Conservation (phyloP, 306 rosid genomes). For the Vigna unguiculata region DNA sequence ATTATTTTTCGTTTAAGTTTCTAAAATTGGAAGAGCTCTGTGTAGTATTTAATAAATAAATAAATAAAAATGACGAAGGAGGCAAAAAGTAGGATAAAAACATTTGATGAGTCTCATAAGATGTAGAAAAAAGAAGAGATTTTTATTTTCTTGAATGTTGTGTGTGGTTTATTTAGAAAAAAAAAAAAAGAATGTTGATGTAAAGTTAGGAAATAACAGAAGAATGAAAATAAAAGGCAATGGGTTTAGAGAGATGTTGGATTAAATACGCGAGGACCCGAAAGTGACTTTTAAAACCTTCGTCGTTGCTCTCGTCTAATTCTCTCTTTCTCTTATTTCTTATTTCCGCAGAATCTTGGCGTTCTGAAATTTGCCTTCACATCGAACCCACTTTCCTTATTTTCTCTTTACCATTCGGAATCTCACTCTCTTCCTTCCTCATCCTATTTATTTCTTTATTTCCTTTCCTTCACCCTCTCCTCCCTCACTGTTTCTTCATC, state of each 20-base stretch:
- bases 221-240: not conserved
- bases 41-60: no score
- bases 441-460: not conserved
- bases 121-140: no score
- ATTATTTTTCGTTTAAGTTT: no score
- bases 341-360: constrained; percentile 61
- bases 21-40: no score
- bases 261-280: constrained; percentile 81
- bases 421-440: not conserved
- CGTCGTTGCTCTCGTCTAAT: constrained; percentile 42
- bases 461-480: not conserved
- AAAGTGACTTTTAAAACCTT: constrained; percentile 52
- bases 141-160: no score
- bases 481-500: constrained; percentile 6
- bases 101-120: no score
- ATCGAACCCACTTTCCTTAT: constrained; percentile 41
- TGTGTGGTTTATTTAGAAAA: no score
- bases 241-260: constrained; percentile 27
- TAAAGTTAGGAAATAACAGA: no score
- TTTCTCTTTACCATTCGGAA: not conserved
- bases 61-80: no score
- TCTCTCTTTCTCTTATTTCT: not conserved
- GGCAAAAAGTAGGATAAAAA: no score
- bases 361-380: constrained; percentile 46
- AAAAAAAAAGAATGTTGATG: no score